Evolutionary conservation across 2,329 filamentous ascomycete species (phyloP).

Genomic region (Juglanconis oblonga): DNA sequence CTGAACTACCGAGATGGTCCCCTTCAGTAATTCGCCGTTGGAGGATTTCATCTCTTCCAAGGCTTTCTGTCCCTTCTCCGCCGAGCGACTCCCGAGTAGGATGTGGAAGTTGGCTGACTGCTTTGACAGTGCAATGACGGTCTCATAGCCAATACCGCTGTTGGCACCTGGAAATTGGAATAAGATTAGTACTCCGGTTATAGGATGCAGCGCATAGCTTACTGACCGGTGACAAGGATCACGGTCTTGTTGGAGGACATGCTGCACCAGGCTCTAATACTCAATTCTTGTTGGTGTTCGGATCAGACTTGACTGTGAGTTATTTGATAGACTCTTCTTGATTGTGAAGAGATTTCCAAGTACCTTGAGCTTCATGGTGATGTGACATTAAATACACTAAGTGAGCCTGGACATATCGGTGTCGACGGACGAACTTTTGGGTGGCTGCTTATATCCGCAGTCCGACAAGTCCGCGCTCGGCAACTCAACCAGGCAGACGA

Average conservation of each 20-base stretch:
- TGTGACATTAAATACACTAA: too few species aligned
- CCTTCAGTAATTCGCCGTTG: neutral
- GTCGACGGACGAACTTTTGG: too few species aligned
- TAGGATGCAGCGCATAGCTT: slow-evolving; percentile 3
- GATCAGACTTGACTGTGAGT: too few species aligned
- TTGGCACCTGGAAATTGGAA: slow-evolving; percentile 33
- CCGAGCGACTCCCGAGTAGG: slow-evolving; percentile 3
- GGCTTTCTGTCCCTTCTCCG: slow-evolving; percentile 4
- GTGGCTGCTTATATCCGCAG: too few species aligned
- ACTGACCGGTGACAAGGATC: neutral
- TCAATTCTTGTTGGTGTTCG: too few species aligned
- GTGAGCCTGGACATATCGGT: too few species aligned
- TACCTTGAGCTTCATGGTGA: too few species aligned
- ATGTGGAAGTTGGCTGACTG: slow-evolving; percentile 5
- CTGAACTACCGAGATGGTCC: slow-evolving; percentile 29
- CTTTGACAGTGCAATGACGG: slow-evolving; percentile 21
- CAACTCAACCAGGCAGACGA: too few species aligned
- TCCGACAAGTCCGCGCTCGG: too few species aligned
- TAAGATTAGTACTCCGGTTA: neutral
- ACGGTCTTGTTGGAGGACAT: neutral
- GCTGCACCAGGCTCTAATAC: too few species aligned
- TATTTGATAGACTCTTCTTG: too few species aligned
- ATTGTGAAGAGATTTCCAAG: too few species aligned
- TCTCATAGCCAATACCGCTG: slow-evolving; percentile 45
- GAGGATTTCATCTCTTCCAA: neutral